A percentile compares a stretch with the other conserved stretches of the same genome.
Evolutionary conservation across 805 yeast genomes (phyloP).

Genomic region (Spathaspora hagerdaliae): DNA sequence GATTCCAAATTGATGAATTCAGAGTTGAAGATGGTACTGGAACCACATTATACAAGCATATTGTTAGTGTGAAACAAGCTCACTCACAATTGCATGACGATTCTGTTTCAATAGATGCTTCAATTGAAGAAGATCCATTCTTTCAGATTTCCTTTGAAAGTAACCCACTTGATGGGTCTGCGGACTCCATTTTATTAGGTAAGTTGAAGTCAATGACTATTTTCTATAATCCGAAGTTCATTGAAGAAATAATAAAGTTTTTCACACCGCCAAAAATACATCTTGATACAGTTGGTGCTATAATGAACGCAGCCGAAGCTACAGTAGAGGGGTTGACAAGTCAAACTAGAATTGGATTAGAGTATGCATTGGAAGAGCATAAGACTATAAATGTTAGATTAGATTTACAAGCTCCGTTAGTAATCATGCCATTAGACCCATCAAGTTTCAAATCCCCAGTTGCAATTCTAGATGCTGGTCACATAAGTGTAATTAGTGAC

Average conservation of each 20-base stretch:
- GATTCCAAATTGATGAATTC: constrained; percentile 75
- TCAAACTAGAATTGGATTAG: constrained; percentile 88
- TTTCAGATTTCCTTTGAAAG: constrained; percentile 79
- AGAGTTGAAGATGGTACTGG: constrained; percentile 84
- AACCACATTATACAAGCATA: constrained; percentile 75
- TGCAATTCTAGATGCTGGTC: constrained; percentile 93
- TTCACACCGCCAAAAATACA: constrained; percentile 87
- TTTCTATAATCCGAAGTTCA: constrained; percentile 79
- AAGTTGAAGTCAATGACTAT: constrained; percentile 84
- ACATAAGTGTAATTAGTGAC: constrained; percentile 78
- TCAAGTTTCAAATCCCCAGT: constrained; percentile 80
- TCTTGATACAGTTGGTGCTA: constrained; percentile 81
- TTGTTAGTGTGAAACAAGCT: constrained; percentile 75
- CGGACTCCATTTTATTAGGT: constrained; percentile 73
- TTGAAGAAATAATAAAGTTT: constrained; percentile 70
- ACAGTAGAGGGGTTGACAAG: constrained; percentile 87
- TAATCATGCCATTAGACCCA: constrained; percentile 81
- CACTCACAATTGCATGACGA: constrained; percentile 34
- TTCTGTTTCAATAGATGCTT: not conserved
- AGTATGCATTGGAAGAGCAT: constrained; percentile 92
- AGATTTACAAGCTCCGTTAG: constrained; percentile 90
- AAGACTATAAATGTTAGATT: constrained; percentile 81
- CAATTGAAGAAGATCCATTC: constrained; percentile 51
- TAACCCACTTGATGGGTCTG: constrained; percentile 79
- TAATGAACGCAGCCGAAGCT: constrained; percentile 91